These are phyloP conservation scores for Juglanconis juglandina DNA, from an alignment of 2,329 filamentous ascomycete species.

Conservation along the genomic window DNA sequence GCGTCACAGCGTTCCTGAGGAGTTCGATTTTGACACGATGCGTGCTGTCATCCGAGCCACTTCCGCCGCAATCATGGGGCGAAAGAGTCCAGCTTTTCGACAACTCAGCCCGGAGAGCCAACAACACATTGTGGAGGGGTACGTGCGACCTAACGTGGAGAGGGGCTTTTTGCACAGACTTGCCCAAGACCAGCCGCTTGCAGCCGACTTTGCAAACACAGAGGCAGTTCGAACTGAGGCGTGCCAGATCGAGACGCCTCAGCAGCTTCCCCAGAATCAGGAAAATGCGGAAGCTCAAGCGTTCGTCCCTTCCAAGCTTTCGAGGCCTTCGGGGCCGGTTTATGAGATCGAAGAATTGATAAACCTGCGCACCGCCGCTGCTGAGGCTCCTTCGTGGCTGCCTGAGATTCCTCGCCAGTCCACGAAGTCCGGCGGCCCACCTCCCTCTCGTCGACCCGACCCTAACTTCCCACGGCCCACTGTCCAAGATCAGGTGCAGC, in stretches of 20 bases:
- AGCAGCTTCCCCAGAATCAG: background rate
- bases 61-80: background rate
- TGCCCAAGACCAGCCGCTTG: background rate
- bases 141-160: background rate
- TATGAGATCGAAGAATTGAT: slow-evolving; percentile 6
- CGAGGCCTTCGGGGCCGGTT: background rate
- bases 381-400: background rate
- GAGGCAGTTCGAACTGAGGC: background rate
- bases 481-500: background rate
- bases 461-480: background rate
- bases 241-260: background rate
- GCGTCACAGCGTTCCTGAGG: background rate
- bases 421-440: background rate
- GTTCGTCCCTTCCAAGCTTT: background rate
- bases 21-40: background rate
- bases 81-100: background rate
- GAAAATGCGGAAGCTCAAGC: background rate
- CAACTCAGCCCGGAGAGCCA: background rate
- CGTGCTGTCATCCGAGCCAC: background rate
- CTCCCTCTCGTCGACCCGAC: background rate
- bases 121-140: background rate
- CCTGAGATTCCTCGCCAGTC: background rate
- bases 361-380: background rate
- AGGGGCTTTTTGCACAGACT: background rate
- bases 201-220: background rate